A percentile compares a stretch with the other conserved stretches of the same genome.
Conservation (phyloP, 805 yeast genomes). For the Schwanniomyces pseudopolymorphus region DNA sequence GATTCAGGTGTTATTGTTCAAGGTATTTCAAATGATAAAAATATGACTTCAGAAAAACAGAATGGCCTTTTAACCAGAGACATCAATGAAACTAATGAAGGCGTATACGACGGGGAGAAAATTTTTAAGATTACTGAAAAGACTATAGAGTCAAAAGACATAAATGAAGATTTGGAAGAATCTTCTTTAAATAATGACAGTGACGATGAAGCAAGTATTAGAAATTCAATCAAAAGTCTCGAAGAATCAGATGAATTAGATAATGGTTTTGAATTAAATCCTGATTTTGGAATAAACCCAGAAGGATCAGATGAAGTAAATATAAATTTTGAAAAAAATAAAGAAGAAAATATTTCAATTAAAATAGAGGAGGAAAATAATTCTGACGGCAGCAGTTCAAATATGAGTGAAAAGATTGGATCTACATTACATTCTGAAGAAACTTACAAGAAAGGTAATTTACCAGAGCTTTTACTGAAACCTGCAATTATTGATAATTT, state of each 20-base stretch:
- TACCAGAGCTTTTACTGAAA: not conserved
- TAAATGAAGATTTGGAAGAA: not conserved
- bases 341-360: conserved; percentile 19
- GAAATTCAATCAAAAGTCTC: too few relatives aligned
- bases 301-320: not conserved
- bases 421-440: not conserved
- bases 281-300: too few relatives aligned
- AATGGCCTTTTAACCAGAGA: too few relatives aligned
- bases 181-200: conserved; percentile 8
- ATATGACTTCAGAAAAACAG: too few relatives aligned
- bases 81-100: too few relatives aligned
- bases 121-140: not conserved
- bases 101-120: too few relatives aligned
- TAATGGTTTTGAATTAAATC: too few relatives aligned
- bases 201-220: too few relatives aligned
- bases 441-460: not conserved
- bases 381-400: too few relatives aligned
- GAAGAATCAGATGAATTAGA: too few relatives aligned
- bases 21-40: too few relatives aligned
- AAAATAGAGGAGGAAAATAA: conserved; percentile 14
- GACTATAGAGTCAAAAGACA: not conserved
- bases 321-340: conserved; percentile 13
- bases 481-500: not conserved
- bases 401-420: conserved; percentile 22
- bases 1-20: too few relatives aligned